phyloP scores from a whole-genome alignment of 2,329 filamentous ascomycete species.

The Harringtonia lauricola region DNA sequence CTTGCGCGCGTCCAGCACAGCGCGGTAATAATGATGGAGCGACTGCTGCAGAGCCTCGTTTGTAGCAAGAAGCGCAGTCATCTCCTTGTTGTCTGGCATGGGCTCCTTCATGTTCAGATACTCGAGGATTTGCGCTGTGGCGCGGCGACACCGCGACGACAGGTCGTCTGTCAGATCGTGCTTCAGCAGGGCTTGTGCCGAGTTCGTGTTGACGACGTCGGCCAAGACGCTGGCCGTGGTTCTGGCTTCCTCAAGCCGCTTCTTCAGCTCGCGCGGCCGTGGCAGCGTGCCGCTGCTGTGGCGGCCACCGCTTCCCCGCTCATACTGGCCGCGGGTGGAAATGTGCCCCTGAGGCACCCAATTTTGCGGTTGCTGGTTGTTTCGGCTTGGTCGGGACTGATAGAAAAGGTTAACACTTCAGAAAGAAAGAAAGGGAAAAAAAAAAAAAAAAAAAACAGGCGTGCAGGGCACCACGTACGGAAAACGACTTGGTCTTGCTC shows the following conservation, averaged over 20 bases:
- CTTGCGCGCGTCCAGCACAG: constrained; percentile 54
- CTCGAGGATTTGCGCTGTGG: constrained; percentile 68
- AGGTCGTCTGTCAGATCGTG: constrained; percentile 95
- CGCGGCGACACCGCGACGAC: constrained; percentile 70
- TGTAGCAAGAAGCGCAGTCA: constrained; percentile 86
- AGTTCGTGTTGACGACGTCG: constrained; percentile 81
- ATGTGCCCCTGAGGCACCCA: background rate
- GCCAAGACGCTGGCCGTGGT: constrained; percentile 87
- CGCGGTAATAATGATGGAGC: constrained; percentile 73
- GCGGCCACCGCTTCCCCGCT: constrained; percentile 20
- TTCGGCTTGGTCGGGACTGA: too few species aligned
- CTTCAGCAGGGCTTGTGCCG: constrained; percentile 59
- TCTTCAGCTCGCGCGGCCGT: constrained; percentile 63
- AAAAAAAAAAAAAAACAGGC: constrained; percentile 7
- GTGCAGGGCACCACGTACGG: constrained; percentile 16
- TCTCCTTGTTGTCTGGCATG: constrained; percentile 80
- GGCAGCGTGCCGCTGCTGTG: constrained; percentile 43
- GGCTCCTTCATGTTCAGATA: constrained; percentile 78
- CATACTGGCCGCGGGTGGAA: background rate
- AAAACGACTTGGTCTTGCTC: constrained; percentile 42
- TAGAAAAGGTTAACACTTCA: too few species aligned
- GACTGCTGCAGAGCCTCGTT: constrained; percentile 83
- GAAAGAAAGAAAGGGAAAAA: background rate
- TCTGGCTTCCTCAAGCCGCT: constrained; percentile 77
- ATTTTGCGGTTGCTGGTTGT: too few species aligned